Percentiles rank a stretch among this genome's conserved stretches.
These are phyloP conservation scores for Rhizopogon rudus DNA, from an alignment of 768 basidiomycete genomes.

Conservation along the genomic window DNA sequence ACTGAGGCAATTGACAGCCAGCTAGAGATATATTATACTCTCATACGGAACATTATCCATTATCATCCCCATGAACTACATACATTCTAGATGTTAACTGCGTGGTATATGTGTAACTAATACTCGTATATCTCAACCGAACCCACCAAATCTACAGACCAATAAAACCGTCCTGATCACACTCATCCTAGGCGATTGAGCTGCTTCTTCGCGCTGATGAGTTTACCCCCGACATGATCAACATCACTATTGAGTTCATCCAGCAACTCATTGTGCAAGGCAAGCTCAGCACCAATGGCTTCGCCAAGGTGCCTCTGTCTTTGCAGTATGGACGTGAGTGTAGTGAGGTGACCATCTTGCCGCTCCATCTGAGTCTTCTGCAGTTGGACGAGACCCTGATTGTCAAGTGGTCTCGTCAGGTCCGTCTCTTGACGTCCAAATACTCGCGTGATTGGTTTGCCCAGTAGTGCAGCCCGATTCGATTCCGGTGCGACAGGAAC, in stretches of 20 bases:
- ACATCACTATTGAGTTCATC: slow-evolving; percentile 76
- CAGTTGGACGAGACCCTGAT: slow-evolving; percentile 71
- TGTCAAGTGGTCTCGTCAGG: slow-evolving; percentile 82
- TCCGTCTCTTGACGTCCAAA: slow-evolving; percentile 90
- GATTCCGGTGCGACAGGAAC: slow-evolving; percentile 39
- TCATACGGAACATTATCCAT: slow-evolving; percentile 3
- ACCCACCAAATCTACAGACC: not conserved
- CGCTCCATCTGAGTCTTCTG: slow-evolving; percentile 78
- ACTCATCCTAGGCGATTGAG: slow-evolving; percentile 68
- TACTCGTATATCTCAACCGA: not conserved
- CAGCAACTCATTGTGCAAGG: slow-evolving; percentile 79
- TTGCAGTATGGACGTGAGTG: slow-evolving; percentile 75
- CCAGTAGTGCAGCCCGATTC: slow-evolving; percentile 65
- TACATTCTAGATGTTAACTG: slow-evolving; percentile 8
- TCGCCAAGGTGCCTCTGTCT: slow-evolving; percentile 84
- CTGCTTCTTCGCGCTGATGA: slow-evolving; percentile 76
- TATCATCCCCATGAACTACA: slow-evolving; percentile 7
- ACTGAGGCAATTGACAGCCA: slow-evolving; percentile 7
- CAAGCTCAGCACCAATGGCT: slow-evolving; percentile 81
- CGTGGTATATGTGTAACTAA: slow-evolving; percentile 19
- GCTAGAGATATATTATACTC: slow-evolving; percentile 22
- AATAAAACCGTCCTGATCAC: slow-evolving; percentile 5
- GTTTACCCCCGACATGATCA: slow-evolving; percentile 71
- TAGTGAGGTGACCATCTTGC: slow-evolving; percentile 79
- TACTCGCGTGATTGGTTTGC: slow-evolving; percentile 60